Evolutionary conservation across 108 stramenopile genomes (phyloP), one percentile per base, ranked within the genome.

Genomic region (Nitzschia inconspicua): DNA sequence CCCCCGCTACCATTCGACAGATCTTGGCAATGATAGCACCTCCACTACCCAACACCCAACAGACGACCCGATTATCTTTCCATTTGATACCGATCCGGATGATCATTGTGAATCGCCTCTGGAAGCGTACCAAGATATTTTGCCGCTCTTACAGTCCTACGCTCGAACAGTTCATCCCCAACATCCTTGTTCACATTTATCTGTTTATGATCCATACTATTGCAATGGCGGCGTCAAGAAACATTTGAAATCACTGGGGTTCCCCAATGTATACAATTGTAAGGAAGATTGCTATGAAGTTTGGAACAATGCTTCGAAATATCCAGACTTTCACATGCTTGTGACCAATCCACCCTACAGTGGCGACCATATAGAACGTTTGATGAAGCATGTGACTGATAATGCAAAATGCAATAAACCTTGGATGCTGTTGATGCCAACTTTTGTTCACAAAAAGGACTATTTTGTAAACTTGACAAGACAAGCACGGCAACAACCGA

Each of bases 341-440:
- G 54, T 98, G 24, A 98, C 98, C 2, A 99, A 99, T 65, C 98
- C 98, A 14, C 98, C 98, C 0, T 99, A 98, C 63, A 84, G 80
- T 39, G 90, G 64, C 2, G 96, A 97, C 46, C 98, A 99, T 65
- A 83, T 96, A 28, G 87, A 90, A 54, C 73, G 61, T 49, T 73
- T 98, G 16, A 77, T 98, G 54, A 35, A 65, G 10, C 83, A 88
- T 59, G 27, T 91, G 1, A 70, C 77, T 0, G 73, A 70, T 5
- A 36, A 63, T 10, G 39, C 48, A 11, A 79, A 82, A 57, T 71
- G 72, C 4, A 60, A 47, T 25, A 57, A 58, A 10, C 86, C 91
- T 0, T 94, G 79, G 73, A 60, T 89, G 47, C 29, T 88, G 29
- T 72, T 96, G 6, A 70, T 94, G 75, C 95, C 95, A 2, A 57